Evolutionary conservation across 2,329 filamentous ascomycete species (phyloP), one percentile per base, ranked within the genome.

Genomic region (Aschersonia sp.): DNA sequence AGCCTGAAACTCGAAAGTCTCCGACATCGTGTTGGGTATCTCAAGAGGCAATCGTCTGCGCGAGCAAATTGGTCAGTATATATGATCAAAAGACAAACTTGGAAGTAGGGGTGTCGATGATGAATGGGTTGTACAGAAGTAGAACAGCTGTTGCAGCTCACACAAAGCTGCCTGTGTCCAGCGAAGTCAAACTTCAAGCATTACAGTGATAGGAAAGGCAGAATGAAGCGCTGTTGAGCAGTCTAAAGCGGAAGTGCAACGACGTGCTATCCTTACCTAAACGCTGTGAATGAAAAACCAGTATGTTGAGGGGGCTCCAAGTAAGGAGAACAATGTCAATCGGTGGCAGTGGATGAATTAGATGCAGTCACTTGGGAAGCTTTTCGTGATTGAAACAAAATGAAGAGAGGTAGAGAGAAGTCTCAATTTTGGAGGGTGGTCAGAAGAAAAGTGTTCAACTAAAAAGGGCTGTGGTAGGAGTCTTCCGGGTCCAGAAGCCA

Each of bases 1-100:
- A 85, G 92, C 92, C 85, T 98, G 92, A 79, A 97, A 98, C 85
- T 97, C 91, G 77, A 98, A 98, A 60, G 89, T 96, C 78, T 97
- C 89, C 71, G 88, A 73, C 87, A 94, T 95, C 69, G 68, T 85
- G 72, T 65, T 64, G 70, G 66, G 59, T 67, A 66, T 66, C 60
- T 62, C 62, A 61, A 54, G 55, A 46, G 6, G 45, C 32, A 49
- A 50, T 55, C 54, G 57, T 59, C 50, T 51, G 20, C 9, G 28
- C 7, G 32, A 29, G 35, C 35, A 38, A 38, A 20, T 20, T 20
- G 20, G 20, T 20, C 20, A 20, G 20, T 20, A 20, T 20, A 20
- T 20, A 2, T 20, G 20, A 20, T 20, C 20, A 20, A 20, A 20
- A 20, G 20, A 20, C 20, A 20, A 20, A 20, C 20, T 20, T 20